Base-by-base conservation (phyloP, 192 early-diverging fungal genomes). In the Coemansia sp. region DNA sequence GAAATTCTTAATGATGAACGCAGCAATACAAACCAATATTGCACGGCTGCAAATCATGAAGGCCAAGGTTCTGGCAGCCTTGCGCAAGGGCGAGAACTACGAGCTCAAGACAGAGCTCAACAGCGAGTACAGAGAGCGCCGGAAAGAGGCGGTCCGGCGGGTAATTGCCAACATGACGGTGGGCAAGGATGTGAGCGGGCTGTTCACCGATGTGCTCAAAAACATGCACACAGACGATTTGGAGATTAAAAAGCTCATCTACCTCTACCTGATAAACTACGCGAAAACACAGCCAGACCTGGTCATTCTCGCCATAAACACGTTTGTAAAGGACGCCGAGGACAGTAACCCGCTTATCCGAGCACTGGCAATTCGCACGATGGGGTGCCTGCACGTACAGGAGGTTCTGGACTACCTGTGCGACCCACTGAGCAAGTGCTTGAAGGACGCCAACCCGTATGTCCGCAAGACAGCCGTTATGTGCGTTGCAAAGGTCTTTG, bases 131-230 rank as follows among this genome's bases (percentile, higher is more conserved):
- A 90, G 89, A 62, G 94, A 98, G 63, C 84, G 90, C 51, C 86
- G 97, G 57, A 98, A 97, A 75, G 97, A 99, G 84, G 93, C 95
- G 1, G 96, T 99, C 33, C 95, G 97, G 67, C 92, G 95, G 74
- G 96, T 99, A 48, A 98, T 99, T 74, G 97, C 97, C 45, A 99
- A 99, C 80, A 99, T 99, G 97, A 99, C 97, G 9, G 93, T 99
- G 33, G 97, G 97, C 64, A 99, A 99, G 70, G 97, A 99, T 75
- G 96, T 99, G 63, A 91, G 89, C 62, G 87, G 89, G 2, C 84
- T 99, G 25, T 99, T 99, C 59, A 91, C 95, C 0, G 96, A 99
- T 65, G 95, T 99, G 20, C 87, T 99, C 35, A 98, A 98, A 74
- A 96, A 96, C 84, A 99, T 99, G 97, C 95, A 98, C 75, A 98